A percentile compares a stretch with the other conserved stretches of the same genome.
Conservation (phyloP, 176 grass and related monocot species). For the Thinopyrum elongatum region DNA sequence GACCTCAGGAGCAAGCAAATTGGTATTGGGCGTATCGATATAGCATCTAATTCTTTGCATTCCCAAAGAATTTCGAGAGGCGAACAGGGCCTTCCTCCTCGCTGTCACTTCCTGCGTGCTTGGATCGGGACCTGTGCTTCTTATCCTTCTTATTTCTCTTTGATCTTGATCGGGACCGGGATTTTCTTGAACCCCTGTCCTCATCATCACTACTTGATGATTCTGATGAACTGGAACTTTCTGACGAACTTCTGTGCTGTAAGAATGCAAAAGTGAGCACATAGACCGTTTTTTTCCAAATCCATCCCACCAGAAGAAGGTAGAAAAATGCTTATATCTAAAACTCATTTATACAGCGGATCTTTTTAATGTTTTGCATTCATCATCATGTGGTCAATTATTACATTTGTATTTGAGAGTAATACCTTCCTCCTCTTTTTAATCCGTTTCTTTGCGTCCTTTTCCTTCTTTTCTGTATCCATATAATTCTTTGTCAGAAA, state of each 20-base stretch:
- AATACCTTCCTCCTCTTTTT: constrained; percentile 93
- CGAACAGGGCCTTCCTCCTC: constrained; percentile 61
- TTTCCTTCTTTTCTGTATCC: constrained; percentile 84
- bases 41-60: constrained; percentile 51
- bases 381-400: not conserved
- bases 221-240: constrained; percentile 70
- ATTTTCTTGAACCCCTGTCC: constrained; percentile 67
- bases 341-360: not conserved
- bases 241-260: constrained; percentile 85
- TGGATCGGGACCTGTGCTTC: constrained; percentile 78
- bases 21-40: not conserved
- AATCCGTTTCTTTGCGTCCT: constrained; percentile 73
- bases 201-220: constrained; percentile 81
- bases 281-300: not conserved
- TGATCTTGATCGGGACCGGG: constrained; percentile 66
- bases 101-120: constrained; percentile 34
- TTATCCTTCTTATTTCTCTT: constrained; percentile 84
- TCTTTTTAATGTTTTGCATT: not conserved
- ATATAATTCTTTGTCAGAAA: constrained; percentile 40
- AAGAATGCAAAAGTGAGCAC: constrained; percentile 25
- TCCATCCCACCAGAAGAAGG: not conserved
- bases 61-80: constrained; percentile 90
- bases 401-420: not conserved
- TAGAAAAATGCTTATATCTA: not conserved
- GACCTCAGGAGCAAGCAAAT: not conserved